Evolutionary conservation across 345 rosid genomes (phyloP).

Genomic region (Angophora floribunda): DNA sequence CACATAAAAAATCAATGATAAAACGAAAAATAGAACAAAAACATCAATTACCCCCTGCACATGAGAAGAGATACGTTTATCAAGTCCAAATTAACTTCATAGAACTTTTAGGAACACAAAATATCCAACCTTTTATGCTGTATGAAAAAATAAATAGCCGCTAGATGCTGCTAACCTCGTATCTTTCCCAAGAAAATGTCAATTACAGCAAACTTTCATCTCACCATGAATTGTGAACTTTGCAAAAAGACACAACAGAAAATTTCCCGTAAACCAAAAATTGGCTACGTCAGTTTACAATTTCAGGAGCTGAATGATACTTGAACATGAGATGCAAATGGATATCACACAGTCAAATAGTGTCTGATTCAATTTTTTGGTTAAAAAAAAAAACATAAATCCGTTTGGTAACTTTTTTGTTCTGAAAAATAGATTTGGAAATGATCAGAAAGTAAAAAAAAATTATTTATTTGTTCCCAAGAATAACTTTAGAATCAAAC

Average conservation of each 20-base stretch:
- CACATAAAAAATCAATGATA: neutral
- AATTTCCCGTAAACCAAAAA: neutral
- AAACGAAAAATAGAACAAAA: neutral
- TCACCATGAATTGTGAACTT: neutral
- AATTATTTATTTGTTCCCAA: too few relatives aligned
- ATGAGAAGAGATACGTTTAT: neutral
- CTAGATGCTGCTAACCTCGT: neutral
- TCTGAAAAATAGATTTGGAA: too few relatives aligned
- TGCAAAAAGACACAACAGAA: neutral
- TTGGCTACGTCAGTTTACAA: neutral
- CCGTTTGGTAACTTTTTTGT: too few relatives aligned
- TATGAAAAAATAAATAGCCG: neutral
- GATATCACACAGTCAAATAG: neutral
- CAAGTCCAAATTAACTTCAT: neutral
- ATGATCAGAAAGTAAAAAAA: too few relatives aligned
- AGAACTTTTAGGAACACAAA: neutral
- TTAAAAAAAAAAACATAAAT: too few relatives aligned
- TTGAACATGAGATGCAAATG: neutral
- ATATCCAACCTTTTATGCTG: neutral
- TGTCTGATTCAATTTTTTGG: too few relatives aligned
- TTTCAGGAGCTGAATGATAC: neutral
- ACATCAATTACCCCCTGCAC: neutral
- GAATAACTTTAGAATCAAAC: too few relatives aligned
- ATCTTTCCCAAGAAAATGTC: neutral
- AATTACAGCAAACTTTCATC: neutral